These are phyloP conservation scores for Penicillium vulpinum DNA, from an alignment of 2,329 filamentous ascomycete genomes.

Conservation along the genomic window DNA sequence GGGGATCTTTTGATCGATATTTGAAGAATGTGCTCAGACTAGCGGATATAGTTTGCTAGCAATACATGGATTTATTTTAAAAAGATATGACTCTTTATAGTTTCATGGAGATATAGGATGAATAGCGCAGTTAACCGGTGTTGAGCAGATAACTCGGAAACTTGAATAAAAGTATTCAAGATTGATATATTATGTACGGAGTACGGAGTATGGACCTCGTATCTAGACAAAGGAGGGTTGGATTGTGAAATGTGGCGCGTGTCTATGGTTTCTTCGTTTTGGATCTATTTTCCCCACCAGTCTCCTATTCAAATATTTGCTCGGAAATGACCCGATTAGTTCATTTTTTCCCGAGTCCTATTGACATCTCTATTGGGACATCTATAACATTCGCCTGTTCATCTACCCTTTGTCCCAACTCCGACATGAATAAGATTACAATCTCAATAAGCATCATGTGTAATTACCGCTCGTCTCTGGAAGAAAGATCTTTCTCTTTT, in stretches of 20 bases:
- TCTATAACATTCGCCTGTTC: not conserved
- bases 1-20: not conserved
- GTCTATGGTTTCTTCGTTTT: slow-evolving; percentile 1
- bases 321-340: not conserved
- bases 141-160: not conserved
- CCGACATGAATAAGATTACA: not conserved
- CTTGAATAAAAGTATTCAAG: not conserved
- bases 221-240: no score
- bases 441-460: not conserved
- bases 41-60: not conserved
- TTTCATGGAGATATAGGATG: no score
- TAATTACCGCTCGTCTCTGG: not conserved
- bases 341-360: not conserved
- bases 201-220: not conserved
- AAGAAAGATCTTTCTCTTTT: not conserved
- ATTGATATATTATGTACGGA: not conserved
- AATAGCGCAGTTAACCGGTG: not conserved
- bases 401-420: slow-evolving; percentile 1
- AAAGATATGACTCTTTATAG: not conserved
- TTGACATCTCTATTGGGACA: not conserved
- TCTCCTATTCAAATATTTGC: not conserved
- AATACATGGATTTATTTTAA: not conserved
- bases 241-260: not conserved
- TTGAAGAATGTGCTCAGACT: not conserved
- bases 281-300: not conserved